Base-by-base conservation (phyloP, 2,329 filamentous ascomycete species). In the Alternaria triticimaculans region DNA sequence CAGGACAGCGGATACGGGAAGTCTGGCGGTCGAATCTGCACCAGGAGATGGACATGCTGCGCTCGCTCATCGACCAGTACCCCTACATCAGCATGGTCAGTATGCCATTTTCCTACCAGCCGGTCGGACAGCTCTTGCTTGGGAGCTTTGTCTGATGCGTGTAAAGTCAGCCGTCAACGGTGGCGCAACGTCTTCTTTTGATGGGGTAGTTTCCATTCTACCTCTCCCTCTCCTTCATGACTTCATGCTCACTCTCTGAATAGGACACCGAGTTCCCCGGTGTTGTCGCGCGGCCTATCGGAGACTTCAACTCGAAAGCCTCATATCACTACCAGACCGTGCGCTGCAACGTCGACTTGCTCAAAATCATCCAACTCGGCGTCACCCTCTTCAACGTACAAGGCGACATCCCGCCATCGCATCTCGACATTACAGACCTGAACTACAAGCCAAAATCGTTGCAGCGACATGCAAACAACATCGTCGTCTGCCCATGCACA, bases 261-360 rank as follows among this genome's bases (percentile, higher is more conserved):
- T 20, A 97, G 94, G 96, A 99, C 79, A 97, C 96, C 23, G 95
- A 98, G 79, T 99, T 99, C 73, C 96, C 96, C n/a, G 96, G 96
- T 61, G 94, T 99, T 57, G 95, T 99, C 57, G 93, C 95, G 25
- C 89, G 96, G 71, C 96, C 96, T 2, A 98, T 99, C 86, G 96
- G 96, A 53, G 89, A 91, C 60, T 99, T 99, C 80, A 89, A 92
- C 63, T 96, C 92, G 63, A 98, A 97, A 83, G 96, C 94, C 69
- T 95, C 97, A 75, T 99, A 99, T 78, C 96, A 99, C 80, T 99
- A 99, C 82, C 96, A 99, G 84, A 98, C 95, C 64, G 86, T 99
- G 50, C 92, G 96, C 65, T 96, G 94, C 73, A 99, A 99, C 78
- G 96, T 99, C 75, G 96, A 99, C 78, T 89, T 99, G 76, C 88